These are phyloP conservation scores for Aegle marmelos DNA, from an alignment of 345 rosid species.

Conservation along the genomic window DNA sequence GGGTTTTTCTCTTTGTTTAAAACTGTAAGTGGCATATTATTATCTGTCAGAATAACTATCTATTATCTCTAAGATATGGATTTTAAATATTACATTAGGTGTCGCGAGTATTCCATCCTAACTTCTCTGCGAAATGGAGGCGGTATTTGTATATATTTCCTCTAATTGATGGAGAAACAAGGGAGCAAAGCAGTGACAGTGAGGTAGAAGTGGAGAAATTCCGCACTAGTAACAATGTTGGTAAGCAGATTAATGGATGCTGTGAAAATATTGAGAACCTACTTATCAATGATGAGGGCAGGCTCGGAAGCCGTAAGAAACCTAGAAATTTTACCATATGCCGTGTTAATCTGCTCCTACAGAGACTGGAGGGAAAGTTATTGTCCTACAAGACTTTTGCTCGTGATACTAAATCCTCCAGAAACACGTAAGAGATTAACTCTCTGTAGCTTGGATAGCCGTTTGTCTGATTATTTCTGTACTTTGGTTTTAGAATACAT, in stretches of 20 bases:
- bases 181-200: slow-evolving; percentile 29
- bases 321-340: slow-evolving; percentile 52
- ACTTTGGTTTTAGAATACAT: not conserved
- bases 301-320: slow-evolving; percentile 41
- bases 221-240: slow-evolving; percentile 15
- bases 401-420: slow-evolving; percentile 90
- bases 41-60: not conserved
- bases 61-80: not conserved
- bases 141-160: slow-evolving; percentile 89
- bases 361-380: slow-evolving; percentile 74
- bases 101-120: slow-evolving; percentile 85
- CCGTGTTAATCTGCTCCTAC: slow-evolving; percentile 73
- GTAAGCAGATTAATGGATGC: slow-evolving; percentile 29
- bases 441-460: not conserved
- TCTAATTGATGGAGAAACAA: slow-evolving; percentile 45
- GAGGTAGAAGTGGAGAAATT: slow-evolving; percentile 28
- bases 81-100: slow-evolving; percentile 39
- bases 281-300: slow-evolving; percentile 24
- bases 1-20: not conserved
- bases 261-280: slow-evolving; percentile 25
- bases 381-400: slow-evolving; percentile 87
- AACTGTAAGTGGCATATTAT: not conserved
- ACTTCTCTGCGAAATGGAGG: slow-evolving; percentile 97
- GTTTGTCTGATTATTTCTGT: not conserved
- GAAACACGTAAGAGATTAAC: slow-evolving; percentile 66